phyloP scores from a whole-genome alignment of 257 asterid species.

The Eucommia ulmoides region DNA sequence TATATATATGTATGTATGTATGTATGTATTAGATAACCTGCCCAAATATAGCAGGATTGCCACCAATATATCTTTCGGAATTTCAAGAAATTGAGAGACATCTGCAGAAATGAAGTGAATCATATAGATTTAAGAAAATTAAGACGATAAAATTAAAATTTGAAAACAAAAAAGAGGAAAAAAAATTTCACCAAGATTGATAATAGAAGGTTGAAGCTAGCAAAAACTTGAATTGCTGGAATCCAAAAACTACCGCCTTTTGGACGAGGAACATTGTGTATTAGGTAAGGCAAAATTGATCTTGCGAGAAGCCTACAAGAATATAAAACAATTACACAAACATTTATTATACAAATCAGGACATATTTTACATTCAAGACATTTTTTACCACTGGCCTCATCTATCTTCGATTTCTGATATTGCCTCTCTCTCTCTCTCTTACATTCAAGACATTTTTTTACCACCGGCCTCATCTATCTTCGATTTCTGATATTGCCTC shows the following conservation, averaged over 20 bases:
- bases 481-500: not conserved
- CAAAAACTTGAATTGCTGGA: constrained; percentile 55
- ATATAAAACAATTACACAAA: constrained; percentile 4
- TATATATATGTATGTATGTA: not conserved
- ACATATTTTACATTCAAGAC: not conserved
- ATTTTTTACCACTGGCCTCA: not conserved
- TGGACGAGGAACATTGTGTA: constrained; percentile 58
- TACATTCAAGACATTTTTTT: too few species aligned
- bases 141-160: too few species aligned
- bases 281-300: constrained; percentile 41
- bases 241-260: constrained; percentile 83
- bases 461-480: too few species aligned
- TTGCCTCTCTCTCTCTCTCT: not conserved
- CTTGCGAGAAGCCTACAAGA: constrained; percentile 51
- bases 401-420: not conserved
- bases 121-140: not conserved
- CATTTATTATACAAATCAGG: not conserved
- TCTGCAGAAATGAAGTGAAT: constrained; percentile 21
- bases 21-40: constrained; percentile 27
- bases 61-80: constrained; percentile 57
- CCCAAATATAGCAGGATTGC: constrained; percentile 83
- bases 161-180: not conserved
- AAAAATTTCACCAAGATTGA: constrained; percentile 48
- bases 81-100: constrained; percentile 54
- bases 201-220: constrained; percentile 69